Percentiles rank a stretch among this genome's conserved stretches.
phyloP scores from a whole-genome alignment of 2,329 filamentous ascomycete species.

The Epichloe brachyelytri region DNA sequence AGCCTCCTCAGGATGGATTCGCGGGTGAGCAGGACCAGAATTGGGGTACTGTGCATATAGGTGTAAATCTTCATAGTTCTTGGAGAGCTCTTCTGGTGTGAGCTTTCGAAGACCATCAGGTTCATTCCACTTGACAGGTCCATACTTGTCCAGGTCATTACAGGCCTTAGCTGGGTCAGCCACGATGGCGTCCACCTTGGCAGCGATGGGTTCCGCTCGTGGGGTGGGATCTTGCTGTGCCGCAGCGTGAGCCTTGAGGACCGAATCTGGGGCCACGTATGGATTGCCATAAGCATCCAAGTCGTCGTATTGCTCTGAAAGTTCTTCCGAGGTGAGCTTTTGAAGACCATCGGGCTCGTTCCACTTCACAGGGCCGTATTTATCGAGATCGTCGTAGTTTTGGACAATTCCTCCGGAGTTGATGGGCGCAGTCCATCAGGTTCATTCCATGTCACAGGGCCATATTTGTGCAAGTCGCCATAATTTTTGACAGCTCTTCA shows the following conservation, averaged over 20 bases:
- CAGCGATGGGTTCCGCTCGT: slow-evolving; percentile 6
- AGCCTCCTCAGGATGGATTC: slow-evolving; percentile 20
- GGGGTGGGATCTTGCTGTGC: slow-evolving; percentile 6
- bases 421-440: slow-evolving; percentile 19
- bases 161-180: slow-evolving; percentile 1
- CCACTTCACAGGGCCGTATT: slow-evolving; percentile 19
- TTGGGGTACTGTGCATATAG: slow-evolving; percentile 15
- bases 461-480: slow-evolving; percentile 24
- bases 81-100: slow-evolving; percentile 17
- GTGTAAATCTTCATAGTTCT: slow-evolving; percentile 17
- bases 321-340: slow-evolving; percentile 16
- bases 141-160: slow-evolving; percentile 8
- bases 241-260: slow-evolving; percentile 7
- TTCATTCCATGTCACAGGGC: slow-evolving; percentile 23
- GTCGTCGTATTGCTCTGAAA: slow-evolving; percentile 22
- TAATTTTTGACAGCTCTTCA: slow-evolving; percentile 25
- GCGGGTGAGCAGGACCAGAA: slow-evolving; percentile 11
- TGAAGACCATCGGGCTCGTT: slow-evolving; percentile 18
- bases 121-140: slow-evolving; percentile 7
- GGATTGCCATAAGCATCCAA: slow-evolving; percentile 18
- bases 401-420: slow-evolving; percentile 25
- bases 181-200: slow-evolving; percentile 3
- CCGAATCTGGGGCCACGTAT: slow-evolving; percentile 5
- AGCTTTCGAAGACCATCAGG: slow-evolving; percentile 6
- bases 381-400: slow-evolving; percentile 24